These are phyloP conservation scores for Colletotrichum plurivorum DNA, from an alignment of 2,329 filamentous ascomycete genomes.

Conservation along the genomic window DNA sequence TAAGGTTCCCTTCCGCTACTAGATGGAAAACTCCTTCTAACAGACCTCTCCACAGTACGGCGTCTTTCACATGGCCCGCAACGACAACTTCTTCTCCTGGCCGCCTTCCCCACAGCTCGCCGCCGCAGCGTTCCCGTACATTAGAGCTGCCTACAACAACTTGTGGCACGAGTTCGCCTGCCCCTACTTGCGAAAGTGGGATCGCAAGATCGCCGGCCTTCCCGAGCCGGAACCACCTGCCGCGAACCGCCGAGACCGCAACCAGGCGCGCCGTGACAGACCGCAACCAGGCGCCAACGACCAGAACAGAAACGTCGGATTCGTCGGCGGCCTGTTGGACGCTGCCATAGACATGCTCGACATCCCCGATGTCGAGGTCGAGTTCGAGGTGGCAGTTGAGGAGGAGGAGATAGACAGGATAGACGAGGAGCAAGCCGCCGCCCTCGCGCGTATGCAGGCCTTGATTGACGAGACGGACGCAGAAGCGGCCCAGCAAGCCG, in stretches of 20 bases:
- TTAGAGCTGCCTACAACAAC: slow-evolving; percentile 60
- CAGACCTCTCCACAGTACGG: slow-evolving; percentile 57
- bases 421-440: slow-evolving; percentile 54
- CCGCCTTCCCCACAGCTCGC: slow-evolving; percentile 67
- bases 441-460: slow-evolving; percentile 11
- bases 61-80: slow-evolving; percentile 59
- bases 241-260: slow-evolving; percentile 16
- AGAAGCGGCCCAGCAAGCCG: slow-evolving; percentile 41
- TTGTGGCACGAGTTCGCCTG: slow-evolving; percentile 63
- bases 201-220: slow-evolving; percentile 60
- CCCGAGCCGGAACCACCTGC: slow-evolving; percentile 39
- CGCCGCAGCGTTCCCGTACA: slow-evolving; percentile 64
- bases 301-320: slow-evolving; percentile 30
- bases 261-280: slow-evolving; percentile 21
- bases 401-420: slow-evolving; percentile 37
- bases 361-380: slow-evolving; percentile 43
- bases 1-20: slow-evolving; percentile 45
- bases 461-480: slow-evolving; percentile 55
- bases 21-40: slow-evolving; percentile 19
- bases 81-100: slow-evolving; percentile 64
- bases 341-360: slow-evolving; percentile 42
- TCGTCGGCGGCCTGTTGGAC: slow-evolving; percentile 44
- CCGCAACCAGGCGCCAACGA: slow-evolving; percentile 38
- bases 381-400: slow-evolving; percentile 42
- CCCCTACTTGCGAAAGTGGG: slow-evolving; percentile 63